Evolutionary conservation across 192 early-diverging fungal genomes (phyloP).

Genomic region (Mortierella hygrophila): DNA sequence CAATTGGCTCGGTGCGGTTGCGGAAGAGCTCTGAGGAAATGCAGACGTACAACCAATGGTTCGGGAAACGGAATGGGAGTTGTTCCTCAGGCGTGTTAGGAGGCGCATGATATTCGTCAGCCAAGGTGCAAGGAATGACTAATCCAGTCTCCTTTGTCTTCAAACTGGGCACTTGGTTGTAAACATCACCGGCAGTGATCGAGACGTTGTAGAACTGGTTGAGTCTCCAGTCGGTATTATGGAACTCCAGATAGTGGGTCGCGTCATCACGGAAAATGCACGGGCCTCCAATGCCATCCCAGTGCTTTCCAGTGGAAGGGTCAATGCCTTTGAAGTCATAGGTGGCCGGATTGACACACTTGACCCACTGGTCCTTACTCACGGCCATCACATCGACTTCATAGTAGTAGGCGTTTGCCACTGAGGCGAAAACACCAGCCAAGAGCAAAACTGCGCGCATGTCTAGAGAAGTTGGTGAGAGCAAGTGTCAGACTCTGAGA

Average conservation of each 20-base stretch:
- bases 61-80: background rate
- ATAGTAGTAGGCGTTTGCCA: conserved; percentile 7
- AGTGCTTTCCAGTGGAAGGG: conserved; percentile 4
- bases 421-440: background rate
- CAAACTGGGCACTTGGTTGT: background rate
- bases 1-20: background rate
- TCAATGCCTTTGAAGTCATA: conserved; percentile 4
- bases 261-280: background rate
- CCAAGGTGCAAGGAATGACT: conserved; percentile 1
- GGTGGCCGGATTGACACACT: background rate
- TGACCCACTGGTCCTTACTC: background rate
- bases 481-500: background rate
- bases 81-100: background rate
- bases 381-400: conserved; percentile 3
- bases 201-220: conserved; percentile 14
- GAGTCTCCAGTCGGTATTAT: background rate
- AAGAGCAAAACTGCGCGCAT: conserved; percentile 4
- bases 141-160: conserved; percentile 3
- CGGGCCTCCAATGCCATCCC: background rate
- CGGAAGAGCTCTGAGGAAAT: conserved; percentile 2
- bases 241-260: background rate
- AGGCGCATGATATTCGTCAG: conserved; percentile 7
- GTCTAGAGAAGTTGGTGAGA: background rate
- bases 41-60: conserved; percentile 9
- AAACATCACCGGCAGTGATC: background rate